Percentiles rank a stretch among this genome's conserved stretches.
Evolutionary conservation across 805 yeast genomes (phyloP).

Genomic region (Yarrowia divulgata): DNA sequence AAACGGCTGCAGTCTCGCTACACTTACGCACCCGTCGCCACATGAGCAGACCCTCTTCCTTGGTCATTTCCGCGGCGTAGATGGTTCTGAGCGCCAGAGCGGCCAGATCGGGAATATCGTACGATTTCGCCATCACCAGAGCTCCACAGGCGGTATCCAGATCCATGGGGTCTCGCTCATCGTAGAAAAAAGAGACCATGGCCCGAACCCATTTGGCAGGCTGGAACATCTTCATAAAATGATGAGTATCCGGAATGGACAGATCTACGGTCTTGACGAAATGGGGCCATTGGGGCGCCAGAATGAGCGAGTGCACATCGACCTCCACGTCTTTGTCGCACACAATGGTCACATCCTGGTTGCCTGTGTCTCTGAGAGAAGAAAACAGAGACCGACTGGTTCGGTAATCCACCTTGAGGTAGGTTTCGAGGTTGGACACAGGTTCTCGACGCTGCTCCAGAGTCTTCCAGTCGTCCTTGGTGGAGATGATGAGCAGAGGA

Average conservation of each 20-base stretch:
- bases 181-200: background rate
- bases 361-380: background rate
- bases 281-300: background rate
- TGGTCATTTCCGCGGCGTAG: background rate
- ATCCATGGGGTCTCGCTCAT: constrained; percentile 1
- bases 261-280: background rate
- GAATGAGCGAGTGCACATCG: background rate
- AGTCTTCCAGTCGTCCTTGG: background rate
- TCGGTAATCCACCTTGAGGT: background rate
- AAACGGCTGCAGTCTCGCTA: background rate
- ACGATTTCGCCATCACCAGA: background rate
- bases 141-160: background rate
- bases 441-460: background rate
- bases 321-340: background rate
- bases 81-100: background rate
- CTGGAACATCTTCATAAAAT: background rate
- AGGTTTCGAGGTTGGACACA: background rate
- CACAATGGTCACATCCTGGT: background rate
- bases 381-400: background rate
- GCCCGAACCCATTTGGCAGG: background rate
- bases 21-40: background rate
- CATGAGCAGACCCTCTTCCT: background rate
- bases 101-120: background rate
- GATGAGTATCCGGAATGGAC: background rate
- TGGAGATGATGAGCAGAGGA: background rate